Conservation (phyloP, 1,139 yeast genomes). For the Zygotorulaspora mrakii region DNA sequence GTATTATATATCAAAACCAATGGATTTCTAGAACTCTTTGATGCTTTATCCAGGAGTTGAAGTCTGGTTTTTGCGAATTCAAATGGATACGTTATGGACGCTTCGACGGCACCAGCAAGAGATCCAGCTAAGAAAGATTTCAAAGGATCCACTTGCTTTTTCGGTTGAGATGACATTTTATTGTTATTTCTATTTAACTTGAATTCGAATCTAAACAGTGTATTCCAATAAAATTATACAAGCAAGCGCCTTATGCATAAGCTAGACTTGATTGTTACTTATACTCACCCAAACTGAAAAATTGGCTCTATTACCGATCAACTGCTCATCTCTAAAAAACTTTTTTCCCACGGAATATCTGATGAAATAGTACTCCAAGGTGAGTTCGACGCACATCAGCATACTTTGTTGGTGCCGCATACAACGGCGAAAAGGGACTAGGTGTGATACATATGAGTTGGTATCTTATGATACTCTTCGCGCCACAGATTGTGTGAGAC, state of each 20-base stretch:
- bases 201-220: too few species aligned
- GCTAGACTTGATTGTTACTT: conserved; percentile 1
- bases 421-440: too few species aligned
- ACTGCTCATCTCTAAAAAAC: not conserved
- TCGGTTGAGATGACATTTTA: conserved; percentile 9
- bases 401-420: too few species aligned
- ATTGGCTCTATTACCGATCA: not conserved
- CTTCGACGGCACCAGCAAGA: conserved; percentile 91
- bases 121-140: conserved; percentile 92
- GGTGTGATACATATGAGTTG: too few species aligned
- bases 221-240: too few species aligned
- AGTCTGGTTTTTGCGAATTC: conserved; percentile 94
- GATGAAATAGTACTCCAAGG: too few species aligned
- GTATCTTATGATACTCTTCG: too few species aligned
- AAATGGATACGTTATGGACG: conserved; percentile 86
- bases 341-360: not conserved
- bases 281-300: not conserved
- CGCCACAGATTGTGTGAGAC: too few species aligned
- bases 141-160: conserved; percentile 47
- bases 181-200: not conserved
- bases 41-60: conserved; percentile 71
- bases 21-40: conserved; percentile 76
- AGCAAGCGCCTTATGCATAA: too few species aligned
- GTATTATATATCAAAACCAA: conserved; percentile 69
- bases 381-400: too few species aligned